phyloP scores from a whole-genome alignment of 2,329 filamentous ascomycete genomes.

The Cercospora sesami region DNA sequence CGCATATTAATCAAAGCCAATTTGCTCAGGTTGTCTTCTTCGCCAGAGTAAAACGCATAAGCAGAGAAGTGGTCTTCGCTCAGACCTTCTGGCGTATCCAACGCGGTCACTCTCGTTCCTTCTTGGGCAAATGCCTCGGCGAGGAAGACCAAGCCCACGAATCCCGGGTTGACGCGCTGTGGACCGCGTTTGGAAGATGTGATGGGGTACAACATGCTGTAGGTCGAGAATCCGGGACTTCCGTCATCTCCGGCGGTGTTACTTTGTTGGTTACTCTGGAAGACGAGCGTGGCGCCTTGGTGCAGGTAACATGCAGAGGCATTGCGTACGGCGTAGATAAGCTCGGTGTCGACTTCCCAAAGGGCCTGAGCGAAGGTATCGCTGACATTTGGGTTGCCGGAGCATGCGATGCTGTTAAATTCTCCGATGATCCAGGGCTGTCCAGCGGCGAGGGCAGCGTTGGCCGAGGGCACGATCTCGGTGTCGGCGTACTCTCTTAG shows the following conservation, averaged over 20 bases:
- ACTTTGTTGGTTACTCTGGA: conserved; percentile 34
- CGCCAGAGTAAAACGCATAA: conserved; percentile 31
- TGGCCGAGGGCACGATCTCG: conserved; percentile 35
- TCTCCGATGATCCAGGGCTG: conserved; percentile 42
- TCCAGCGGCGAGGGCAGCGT: conserved; percentile 33
- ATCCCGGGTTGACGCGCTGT: conserved; percentile 33
- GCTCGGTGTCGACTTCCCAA: conserved; percentile 43
- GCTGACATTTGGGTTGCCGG: conserved; percentile 43
- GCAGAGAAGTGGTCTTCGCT: conserved; percentile 32
- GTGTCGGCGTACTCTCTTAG: conserved; percentile 32
- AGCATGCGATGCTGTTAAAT: conserved; percentile 46
- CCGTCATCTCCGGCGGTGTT: conserved; percentile 35
- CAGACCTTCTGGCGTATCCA: conserved; percentile 27
- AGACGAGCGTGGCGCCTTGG: conserved; percentile 36
- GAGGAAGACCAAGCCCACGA: conserved; percentile 33
- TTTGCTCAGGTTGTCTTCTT: conserved; percentile 29
- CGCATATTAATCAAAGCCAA: conserved; percentile 34
- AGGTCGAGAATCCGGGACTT: conserved; percentile 34
- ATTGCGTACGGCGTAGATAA: conserved; percentile 44
- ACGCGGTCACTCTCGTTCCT: conserved; percentile 28
- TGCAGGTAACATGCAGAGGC: conserved; percentile 43
- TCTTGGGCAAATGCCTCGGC: conserved; percentile 34
- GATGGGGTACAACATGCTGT: conserved; percentile 34
- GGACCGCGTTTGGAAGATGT: conserved; percentile 29
- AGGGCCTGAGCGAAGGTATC: conserved; percentile 47